Evolutionary conservation across 2,329 filamentous ascomycete genomes (phyloP).

Genomic region (Sclerotinia borealis): DNA sequence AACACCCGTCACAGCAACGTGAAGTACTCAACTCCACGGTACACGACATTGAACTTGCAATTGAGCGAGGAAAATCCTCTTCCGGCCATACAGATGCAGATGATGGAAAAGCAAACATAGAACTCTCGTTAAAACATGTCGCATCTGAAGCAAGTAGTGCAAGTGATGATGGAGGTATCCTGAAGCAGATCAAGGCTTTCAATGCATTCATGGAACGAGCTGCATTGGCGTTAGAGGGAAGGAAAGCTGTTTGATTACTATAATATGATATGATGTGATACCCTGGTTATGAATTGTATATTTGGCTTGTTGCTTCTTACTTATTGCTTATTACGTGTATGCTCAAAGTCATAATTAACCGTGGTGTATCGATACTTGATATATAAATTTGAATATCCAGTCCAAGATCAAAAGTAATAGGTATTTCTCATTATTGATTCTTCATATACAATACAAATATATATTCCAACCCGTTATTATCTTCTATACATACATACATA

Average conservation of each 20-base stretch:
- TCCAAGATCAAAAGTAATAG: background rate
- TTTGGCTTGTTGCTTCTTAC: background rate
- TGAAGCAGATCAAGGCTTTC: constrained; percentile 54
- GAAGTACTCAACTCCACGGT: constrained; percentile 48
- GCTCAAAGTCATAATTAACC: no score
- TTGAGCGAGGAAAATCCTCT: constrained; percentile 44
- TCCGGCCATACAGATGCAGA: constrained; percentile 44
- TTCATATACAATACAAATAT: no score
- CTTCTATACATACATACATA: no score
- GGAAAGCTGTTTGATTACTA: constrained; percentile 15
- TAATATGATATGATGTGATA: constrained; percentile 4
- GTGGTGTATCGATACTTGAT: background rate
- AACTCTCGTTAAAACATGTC: constrained; percentile 50
- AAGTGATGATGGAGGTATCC: constrained; percentile 44
- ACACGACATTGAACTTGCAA: constrained; percentile 56
- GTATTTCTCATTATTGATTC: no score
- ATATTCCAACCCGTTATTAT: no score
- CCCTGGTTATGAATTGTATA: constrained; percentile 1
- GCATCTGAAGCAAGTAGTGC: constrained; percentile 47
- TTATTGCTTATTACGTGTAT: background rate
- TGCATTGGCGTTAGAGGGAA: constrained; percentile 47
- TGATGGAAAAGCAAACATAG: constrained; percentile 48
- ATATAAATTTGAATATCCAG: background rate
- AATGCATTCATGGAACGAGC: constrained; percentile 59
- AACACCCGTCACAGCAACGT: constrained; percentile 36